phyloP scores from a whole-genome alignment of 129 eudicot genomes.

The Centella asiatica region DNA sequence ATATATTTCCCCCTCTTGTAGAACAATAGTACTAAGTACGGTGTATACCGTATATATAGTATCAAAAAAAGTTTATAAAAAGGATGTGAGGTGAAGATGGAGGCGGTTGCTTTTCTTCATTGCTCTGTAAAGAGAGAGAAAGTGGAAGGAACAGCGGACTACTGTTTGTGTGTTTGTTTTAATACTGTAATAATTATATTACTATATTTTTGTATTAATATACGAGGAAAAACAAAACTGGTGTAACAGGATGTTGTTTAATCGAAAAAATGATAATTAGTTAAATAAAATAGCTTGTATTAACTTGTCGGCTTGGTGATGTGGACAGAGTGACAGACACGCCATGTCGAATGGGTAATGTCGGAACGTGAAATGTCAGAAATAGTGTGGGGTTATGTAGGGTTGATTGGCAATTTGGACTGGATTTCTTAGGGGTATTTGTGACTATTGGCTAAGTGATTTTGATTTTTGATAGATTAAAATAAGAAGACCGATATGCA shows the following conservation, averaged over 20 bases:
- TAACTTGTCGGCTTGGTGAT: constrained; percentile 11
- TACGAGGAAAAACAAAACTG: constrained; percentile 2
- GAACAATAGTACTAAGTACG: too few species aligned
- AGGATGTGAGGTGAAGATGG: constrained; percentile 7
- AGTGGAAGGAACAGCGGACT: neutral
- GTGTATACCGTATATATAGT: too few species aligned
- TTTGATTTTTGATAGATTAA: neutral
- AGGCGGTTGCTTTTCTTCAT: constrained; percentile 25
- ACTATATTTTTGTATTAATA: too few species aligned
- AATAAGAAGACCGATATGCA: neutral
- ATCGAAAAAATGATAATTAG: too few species aligned
- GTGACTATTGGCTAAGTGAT: neutral
- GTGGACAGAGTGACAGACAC: neutral
- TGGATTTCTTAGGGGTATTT: neutral
- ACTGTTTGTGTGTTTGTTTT: neutral
- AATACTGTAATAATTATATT: neutral
- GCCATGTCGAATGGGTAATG: constrained; percentile 3
- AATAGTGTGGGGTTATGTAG: neutral
- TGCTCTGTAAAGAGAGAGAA: constrained; percentile 14
- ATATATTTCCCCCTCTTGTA: neutral
- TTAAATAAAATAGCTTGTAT: neutral
- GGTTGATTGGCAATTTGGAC: too few species aligned
- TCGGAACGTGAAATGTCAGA: neutral
- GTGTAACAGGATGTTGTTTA: neutral
- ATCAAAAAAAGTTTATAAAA: neutral